Evolutionary conservation across 768 basidiomycete species (phyloP), one percentile per base, ranked within the genome.

Genomic region (Russula dissimulans): DNA sequence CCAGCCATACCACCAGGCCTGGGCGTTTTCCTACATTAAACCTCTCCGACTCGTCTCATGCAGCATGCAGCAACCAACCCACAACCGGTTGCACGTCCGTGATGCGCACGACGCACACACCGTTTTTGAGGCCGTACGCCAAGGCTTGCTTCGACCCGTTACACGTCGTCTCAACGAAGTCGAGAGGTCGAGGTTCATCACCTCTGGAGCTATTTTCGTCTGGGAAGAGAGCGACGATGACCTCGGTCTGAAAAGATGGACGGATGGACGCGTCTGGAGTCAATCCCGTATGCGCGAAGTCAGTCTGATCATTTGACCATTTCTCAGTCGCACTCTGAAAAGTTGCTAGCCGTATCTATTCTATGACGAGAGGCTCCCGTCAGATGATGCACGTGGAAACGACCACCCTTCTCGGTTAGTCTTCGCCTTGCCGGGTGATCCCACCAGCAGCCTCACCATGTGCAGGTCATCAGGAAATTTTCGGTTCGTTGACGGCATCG

Each of bases 191-290:
- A 78, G 69, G 53, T 78, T 77, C 65, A 81, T 87, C 58, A 75
- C 74, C 50, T 80, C 83, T 7, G 85, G 85, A 4, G 78, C 83
- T 4, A 75, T 86, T 32, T 87, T 86, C 67, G 82, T 86, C 47
- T 87, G 85, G 85, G 79, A 83, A 66, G 84, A 87, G 70, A 78
- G 78, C 63, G 83, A 85, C 51, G 82, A 85, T 61, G 84, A 85
- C 51, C 76, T 76, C 52, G 84, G 84, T 11, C 71, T 86, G 52
- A 84, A 83, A 67, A 74, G 85, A 63, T 86, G 84, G 84, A 87
- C 85, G 51, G 85, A 87, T 72, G 84, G 84, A 26, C 79, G 83
- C 38, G 76, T 84, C 45, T 85, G 83, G 84, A 82, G 83, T 54
- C 82, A 84, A 69, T 83, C 81, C 56, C 77, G 84, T 47, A 84